Conservation (phyloP, 257 asterid species). For the Perilla frutescens region DNA sequence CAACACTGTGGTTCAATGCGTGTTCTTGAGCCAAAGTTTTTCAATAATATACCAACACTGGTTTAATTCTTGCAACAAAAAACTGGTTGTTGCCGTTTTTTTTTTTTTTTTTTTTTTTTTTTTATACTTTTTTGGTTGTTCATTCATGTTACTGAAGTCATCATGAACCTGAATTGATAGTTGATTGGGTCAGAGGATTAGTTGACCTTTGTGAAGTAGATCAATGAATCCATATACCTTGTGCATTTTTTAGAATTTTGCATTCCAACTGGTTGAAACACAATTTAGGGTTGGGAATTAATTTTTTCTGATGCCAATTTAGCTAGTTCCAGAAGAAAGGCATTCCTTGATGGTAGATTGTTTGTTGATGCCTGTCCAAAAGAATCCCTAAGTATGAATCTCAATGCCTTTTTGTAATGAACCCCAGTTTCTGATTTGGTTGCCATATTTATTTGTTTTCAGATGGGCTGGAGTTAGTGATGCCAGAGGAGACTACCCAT, state of each 20-base stretch:
- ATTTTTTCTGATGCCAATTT: neutral
- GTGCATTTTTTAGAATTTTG: neutral
- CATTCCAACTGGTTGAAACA: conserved; percentile 7
- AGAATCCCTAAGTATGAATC: conserved; percentile 2
- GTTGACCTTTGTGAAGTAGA: neutral
- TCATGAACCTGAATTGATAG: neutral
- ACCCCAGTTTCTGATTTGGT: conserved; percentile 5
- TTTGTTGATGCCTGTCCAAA: conserved; percentile 23
- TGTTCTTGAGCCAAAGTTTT: too few species aligned
- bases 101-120: neutral
- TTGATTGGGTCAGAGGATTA: conserved; percentile 1
- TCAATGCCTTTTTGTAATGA: neutral
- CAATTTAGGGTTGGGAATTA: neutral
- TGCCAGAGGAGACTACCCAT: conserved; percentile 94
- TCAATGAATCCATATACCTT: neutral
- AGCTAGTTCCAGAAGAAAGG: neutral
- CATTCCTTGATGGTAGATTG: neutral
- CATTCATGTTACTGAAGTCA: neutral
- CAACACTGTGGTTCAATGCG: neutral
- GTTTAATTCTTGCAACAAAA: neutral
- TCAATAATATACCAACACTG: neutral
- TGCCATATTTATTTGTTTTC: conserved; percentile 28
- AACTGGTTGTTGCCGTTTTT: neutral
- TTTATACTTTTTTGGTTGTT: neutral
- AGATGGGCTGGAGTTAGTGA: conserved; percentile 95